Conservation (phyloP, 2,329 filamentous ascomycete genomes). For the Colletotrichum godetiae region DNA sequence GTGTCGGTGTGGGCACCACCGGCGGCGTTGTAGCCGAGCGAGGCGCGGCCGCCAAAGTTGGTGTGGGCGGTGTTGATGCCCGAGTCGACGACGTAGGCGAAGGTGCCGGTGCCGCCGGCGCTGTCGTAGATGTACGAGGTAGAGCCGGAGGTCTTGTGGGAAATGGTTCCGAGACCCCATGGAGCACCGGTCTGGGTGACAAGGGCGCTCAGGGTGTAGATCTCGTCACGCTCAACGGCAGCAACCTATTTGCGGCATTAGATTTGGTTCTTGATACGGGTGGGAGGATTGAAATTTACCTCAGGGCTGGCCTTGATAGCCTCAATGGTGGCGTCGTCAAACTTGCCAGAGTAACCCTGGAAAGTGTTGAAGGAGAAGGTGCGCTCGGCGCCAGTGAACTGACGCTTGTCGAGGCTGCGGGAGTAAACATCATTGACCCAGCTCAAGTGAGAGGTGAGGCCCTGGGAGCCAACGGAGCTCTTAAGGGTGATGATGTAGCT, state of each 20-base stretch:
- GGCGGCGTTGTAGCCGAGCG: slow-evolving; percentile 50
- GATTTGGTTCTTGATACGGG: background rate
- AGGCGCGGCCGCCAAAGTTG: slow-evolving; percentile 57
- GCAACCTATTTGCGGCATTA: slow-evolving; percentile 43
- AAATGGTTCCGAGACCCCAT: slow-evolving; percentile 60
- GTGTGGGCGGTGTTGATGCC: slow-evolving; percentile 60
- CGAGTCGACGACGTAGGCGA: slow-evolving; percentile 66
- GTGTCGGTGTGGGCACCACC: slow-evolving; percentile 48
- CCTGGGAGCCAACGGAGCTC: slow-evolving; percentile 42
- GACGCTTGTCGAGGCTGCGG: slow-evolving; percentile 46
- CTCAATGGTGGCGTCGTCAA: slow-evolving; percentile 54
- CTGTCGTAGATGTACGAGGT: slow-evolving; percentile 54
- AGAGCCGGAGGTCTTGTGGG: slow-evolving; percentile 49
- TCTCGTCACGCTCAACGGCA: slow-evolving; percentile 46
- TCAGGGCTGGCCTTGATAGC: slow-evolving; percentile 51
- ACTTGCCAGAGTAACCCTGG: slow-evolving; percentile 56
- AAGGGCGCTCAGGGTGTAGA: slow-evolving; percentile 40
- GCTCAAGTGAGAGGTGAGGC: slow-evolving; percentile 43
- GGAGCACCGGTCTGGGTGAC: slow-evolving; percentile 49
- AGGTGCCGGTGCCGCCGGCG: slow-evolving; percentile 53
- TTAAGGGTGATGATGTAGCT: slow-evolving; percentile 61
- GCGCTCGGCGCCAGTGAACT: slow-evolving; percentile 29
- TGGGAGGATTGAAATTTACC: slow-evolving; percentile 43
- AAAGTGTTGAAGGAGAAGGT: slow-evolving; percentile 44
- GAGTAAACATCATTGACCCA: slow-evolving; percentile 45